Conservation (phyloP, 768 basidiomycete genomes). For the Trametes punicea region DNA sequence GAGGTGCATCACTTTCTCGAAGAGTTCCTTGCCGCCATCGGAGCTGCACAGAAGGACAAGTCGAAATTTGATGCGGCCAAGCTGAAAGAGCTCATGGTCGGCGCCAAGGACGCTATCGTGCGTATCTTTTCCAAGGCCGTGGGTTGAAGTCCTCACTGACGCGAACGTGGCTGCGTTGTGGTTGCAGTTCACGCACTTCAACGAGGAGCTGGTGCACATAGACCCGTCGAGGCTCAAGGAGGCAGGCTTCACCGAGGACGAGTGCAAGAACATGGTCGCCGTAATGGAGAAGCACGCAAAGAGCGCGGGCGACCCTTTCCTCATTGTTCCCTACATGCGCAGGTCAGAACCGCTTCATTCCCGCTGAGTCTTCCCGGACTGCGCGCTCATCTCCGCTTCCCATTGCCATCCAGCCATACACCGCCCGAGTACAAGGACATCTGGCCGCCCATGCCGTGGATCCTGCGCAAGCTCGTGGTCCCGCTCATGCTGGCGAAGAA, state of each 20-base stretch:
- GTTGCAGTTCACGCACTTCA: slow-evolving; percentile 34
- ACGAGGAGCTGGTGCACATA: slow-evolving; percentile 37
- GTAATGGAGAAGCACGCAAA: slow-evolving; percentile 33
- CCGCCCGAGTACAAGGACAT: slow-evolving; percentile 35
- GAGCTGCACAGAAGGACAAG: slow-evolving; percentile 25
- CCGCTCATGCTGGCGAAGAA: slow-evolving; percentile 36
- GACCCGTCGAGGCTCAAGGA: slow-evolving; percentile 30
- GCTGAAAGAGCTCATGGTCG: slow-evolving; percentile 30
- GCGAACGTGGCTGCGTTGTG: background rate
- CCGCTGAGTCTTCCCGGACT: background rate
- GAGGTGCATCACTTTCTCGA: slow-evolving; percentile 33
- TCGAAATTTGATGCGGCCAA: slow-evolving; percentile 31
- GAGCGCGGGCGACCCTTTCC: slow-evolving; percentile 33
- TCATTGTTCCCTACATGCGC: slow-evolving; percentile 36
- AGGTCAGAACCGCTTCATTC: slow-evolving; percentile 26
- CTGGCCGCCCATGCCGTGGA: slow-evolving; percentile 39
- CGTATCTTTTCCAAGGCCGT: background rate
- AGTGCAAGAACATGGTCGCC: slow-evolving; percentile 29
- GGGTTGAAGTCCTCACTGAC: background rate
- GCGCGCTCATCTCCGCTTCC: background rate
- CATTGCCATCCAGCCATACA: slow-evolving; percentile 35
- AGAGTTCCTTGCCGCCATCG: slow-evolving; percentile 27
- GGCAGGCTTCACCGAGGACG: slow-evolving; percentile 28
- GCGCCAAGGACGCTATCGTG: slow-evolving; percentile 33
- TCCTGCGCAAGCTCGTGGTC: slow-evolving; percentile 35